phyloP scores from a whole-genome alignment of 2,329 filamentous ascomycete species.

The Chaetomium olivaceum region DNA sequence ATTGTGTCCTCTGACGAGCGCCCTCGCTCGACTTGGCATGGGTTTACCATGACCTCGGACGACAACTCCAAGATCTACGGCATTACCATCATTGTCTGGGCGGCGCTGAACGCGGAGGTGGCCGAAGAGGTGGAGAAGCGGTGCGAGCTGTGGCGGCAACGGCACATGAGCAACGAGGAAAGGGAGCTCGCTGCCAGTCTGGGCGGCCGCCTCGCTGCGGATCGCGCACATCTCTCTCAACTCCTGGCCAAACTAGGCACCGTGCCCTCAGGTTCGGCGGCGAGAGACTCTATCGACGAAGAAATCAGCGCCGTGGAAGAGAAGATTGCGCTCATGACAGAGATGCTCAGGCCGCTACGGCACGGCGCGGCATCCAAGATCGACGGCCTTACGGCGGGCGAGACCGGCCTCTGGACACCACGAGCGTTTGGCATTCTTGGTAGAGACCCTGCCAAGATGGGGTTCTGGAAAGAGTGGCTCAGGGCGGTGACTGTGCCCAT shows the following conservation, averaged over 20 bases:
- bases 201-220: constrained; percentile 80
- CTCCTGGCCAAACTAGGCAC: constrained; percentile 80
- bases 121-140: constrained; percentile 81
- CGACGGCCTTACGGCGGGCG: constrained; percentile 90
- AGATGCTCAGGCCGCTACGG: constrained; percentile 86
- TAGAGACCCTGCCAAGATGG: constrained; percentile 76
- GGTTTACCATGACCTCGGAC: constrained; percentile 94
- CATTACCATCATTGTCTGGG: constrained; percentile 90
- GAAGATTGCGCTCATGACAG: constrained; percentile 95
- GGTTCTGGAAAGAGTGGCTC: constrained; percentile 99
- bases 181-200: constrained; percentile 89
- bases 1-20: constrained; percentile 94
- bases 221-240: constrained; percentile 86
- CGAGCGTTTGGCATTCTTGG: constrained; percentile 91
- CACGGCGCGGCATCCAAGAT: constrained; percentile 97
- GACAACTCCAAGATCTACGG: constrained; percentile 92
- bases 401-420: constrained; percentile 94
- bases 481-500: constrained; percentile 92
- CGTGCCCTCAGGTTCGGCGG: constrained; percentile 75
- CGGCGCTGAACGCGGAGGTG: constrained; percentile 76
- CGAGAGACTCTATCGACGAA: constrained; percentile 83
- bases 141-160: constrained; percentile 82
- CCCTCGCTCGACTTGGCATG: constrained; percentile 96
- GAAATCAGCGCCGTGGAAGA: constrained; percentile 95
- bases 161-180: constrained; percentile 87